phyloP scores from a whole-genome alignment of 192 early-diverging fungal species.

The Spizellomyces sp. region DNA sequence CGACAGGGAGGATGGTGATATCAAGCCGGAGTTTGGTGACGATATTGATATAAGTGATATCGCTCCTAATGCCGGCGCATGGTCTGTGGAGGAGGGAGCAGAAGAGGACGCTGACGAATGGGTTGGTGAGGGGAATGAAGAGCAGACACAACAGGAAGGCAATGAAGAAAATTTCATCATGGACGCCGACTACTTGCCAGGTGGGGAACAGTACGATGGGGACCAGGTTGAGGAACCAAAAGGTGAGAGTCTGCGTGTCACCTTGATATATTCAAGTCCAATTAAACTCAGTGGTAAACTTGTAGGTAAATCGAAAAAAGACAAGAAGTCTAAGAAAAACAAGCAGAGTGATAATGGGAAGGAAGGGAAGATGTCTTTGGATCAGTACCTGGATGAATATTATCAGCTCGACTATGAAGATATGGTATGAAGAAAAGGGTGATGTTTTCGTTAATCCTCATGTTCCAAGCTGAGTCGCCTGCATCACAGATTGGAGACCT shows the following conservation, averaged over 20 bases:
- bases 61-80: constrained; percentile 34
- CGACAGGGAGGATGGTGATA: constrained; percentile 22
- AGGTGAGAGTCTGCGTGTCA: constrained; percentile 10
- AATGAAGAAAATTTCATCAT: constrained; percentile 81
- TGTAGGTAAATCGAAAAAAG: no score
- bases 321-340: constrained; percentile 27
- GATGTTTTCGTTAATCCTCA: neutral
- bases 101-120: constrained; percentile 42
- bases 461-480: constrained; percentile 2
- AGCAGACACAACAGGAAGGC: constrained; percentile 31
- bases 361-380: constrained; percentile 44
- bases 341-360: constrained; percentile 40
- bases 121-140: constrained; percentile 33
- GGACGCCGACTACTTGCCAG: constrained; percentile 89
- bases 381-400: constrained; percentile 84
- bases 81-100: constrained; percentile 15
- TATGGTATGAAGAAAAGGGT: constrained; percentile 51
- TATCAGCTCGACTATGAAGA: constrained; percentile 94
- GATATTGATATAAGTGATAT: constrained; percentile 78
- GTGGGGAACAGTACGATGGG: constrained; percentile 58
- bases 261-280: neutral
- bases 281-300: neutral
- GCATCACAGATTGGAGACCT: constrained; percentile 67
- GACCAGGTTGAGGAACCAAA: constrained; percentile 20
- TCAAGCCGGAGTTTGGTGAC: constrained; percentile 84